Evolutionary conservation across 2,329 filamentous ascomycete species (phyloP).

Genomic region (Diplocarpon mali): DNA sequence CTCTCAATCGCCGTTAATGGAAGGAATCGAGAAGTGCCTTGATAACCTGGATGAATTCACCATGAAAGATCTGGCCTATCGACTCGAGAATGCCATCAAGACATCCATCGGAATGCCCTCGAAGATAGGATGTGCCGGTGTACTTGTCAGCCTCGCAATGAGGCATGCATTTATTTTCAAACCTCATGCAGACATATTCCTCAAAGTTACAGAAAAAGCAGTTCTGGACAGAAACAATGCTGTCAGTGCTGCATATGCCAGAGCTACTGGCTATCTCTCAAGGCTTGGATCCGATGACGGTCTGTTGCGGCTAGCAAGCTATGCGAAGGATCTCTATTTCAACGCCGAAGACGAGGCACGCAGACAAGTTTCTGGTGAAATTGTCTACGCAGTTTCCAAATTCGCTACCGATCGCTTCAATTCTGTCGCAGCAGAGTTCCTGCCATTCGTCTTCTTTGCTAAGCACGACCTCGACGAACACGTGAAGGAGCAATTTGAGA

Average conservation of each 20-base stretch:
- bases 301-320: slow-evolving; percentile 39
- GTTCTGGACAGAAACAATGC: slow-evolving; percentile 89
- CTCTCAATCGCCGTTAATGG: slow-evolving; percentile 78
- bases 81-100: slow-evolving; percentile 70
- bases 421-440: slow-evolving; percentile 57
- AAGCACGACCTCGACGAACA: slow-evolving; percentile 78
- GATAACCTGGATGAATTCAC: slow-evolving; percentile 69
- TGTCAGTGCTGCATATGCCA: slow-evolving; percentile 80
- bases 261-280: slow-evolving; percentile 75
- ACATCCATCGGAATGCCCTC: slow-evolving; percentile 82
- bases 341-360: slow-evolving; percentile 65
- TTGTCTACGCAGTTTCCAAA: slow-evolving; percentile 74
- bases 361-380: slow-evolving; percentile 68
- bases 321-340: slow-evolving; percentile 64
- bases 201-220: slow-evolving; percentile 69
- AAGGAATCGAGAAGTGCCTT: slow-evolving; percentile 81
- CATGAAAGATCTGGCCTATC: slow-evolving; percentile 64
- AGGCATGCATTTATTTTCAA: slow-evolving; percentile 65
- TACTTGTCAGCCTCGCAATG: slow-evolving; percentile 76
- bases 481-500: slow-evolving; percentile 66
- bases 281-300: slow-evolving; percentile 41
- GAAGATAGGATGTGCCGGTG: slow-evolving; percentile 80
- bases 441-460: slow-evolving; percentile 82
- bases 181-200: slow-evolving; percentile 63
- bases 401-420: slow-evolving; percentile 83